These are phyloP conservation scores for Pachyrhizus erosus DNA, from an alignment of 306 rosid species.

Conservation along the genomic window DNA sequence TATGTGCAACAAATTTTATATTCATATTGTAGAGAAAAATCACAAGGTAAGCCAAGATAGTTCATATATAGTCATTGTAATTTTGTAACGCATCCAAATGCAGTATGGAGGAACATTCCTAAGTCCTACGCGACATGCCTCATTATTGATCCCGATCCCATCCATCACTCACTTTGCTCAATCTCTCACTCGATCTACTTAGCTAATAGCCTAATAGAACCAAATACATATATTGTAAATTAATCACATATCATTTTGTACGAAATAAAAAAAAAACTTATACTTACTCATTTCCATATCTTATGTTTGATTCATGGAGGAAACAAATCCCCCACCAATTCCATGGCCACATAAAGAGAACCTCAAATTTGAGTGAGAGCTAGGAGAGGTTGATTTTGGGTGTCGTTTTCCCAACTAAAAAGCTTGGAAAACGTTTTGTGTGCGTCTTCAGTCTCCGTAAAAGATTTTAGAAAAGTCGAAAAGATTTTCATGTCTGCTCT, in stretches of 20 bases:
- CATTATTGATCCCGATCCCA: conserved; percentile 32
- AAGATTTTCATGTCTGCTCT: conserved; percentile 56
- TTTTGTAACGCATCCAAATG: not conserved
- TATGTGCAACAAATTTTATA: conserved; percentile 10
- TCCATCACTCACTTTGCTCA: not conserved
- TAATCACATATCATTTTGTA: not conserved
- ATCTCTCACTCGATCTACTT: not conserved
- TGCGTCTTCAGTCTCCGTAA: conserved; percentile 8
- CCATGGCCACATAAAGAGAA: conserved; percentile 44
- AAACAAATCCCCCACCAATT: not conserved
- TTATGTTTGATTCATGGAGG: not conserved
- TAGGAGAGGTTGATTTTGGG: not conserved
- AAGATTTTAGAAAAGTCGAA: conserved; percentile 39
- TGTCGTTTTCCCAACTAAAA: conserved; percentile 35
- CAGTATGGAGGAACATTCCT: conserved; percentile 57
- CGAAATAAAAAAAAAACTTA: not conserved
- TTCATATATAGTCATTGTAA: too few relatives aligned
- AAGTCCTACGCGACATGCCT: conserved; percentile 39
- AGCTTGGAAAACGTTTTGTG: conserved; percentile 7
- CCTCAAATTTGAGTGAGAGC: conserved; percentile 29
- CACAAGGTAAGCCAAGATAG: not conserved
- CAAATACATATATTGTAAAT: conserved; percentile 1
- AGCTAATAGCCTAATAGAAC: not conserved
- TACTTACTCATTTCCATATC: conserved; percentile 20
- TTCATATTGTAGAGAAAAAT: not conserved